Base-by-base conservation (phyloP, 306 rosid species). In the Clitoria ternatea region DNA sequence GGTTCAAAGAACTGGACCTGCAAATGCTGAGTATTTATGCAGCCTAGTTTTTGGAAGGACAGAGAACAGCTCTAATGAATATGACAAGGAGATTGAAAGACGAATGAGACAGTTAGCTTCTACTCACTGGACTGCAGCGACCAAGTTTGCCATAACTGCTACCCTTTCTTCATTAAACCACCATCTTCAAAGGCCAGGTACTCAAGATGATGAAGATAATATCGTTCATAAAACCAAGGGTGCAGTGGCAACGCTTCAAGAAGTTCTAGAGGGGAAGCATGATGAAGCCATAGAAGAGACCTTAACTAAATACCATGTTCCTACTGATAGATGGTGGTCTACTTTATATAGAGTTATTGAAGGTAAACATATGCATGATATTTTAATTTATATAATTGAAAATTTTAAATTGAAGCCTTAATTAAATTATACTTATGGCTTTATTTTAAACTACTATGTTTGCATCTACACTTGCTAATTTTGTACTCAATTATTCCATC, bases 1-100 rank as follows among this genome's bases (percentile, higher is more conserved):
- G 96, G 87, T 92, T 66, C 85, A 84, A 32, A 92, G 98, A 20
- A 92, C 98, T 19, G 98, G 98, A 52, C 73, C 83, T 47, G 89
- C 85, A 54, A 92, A 92, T 84, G 98, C 97, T 39, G 61, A 88
- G 64, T 90, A 86, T 79, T 78, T 92, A 42, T 44, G 87, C 12
- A 68, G 83, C 79, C 73, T 88, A 29, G 96, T 66, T 35, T 77
- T 88, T 3, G 85, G 47, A 57, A 79, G 45, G 15, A 80, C 71
- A 64, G 65, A 29, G 57, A 70, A 49, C 9, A 52, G 71, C 70
- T 40, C 67, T 13, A 47, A 10, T 24, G 84, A 80, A 37, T 59
- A 61, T 32, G 44, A n/a, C 17, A 49, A 50, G 67, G 78, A 49
- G 47, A 29, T 49, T 6, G 74, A 77, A 72, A 75, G 40, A 44